Conservation (phyloP, 2,329 filamentous ascomycete species). For the Cladorrhinum sp. region DNA sequence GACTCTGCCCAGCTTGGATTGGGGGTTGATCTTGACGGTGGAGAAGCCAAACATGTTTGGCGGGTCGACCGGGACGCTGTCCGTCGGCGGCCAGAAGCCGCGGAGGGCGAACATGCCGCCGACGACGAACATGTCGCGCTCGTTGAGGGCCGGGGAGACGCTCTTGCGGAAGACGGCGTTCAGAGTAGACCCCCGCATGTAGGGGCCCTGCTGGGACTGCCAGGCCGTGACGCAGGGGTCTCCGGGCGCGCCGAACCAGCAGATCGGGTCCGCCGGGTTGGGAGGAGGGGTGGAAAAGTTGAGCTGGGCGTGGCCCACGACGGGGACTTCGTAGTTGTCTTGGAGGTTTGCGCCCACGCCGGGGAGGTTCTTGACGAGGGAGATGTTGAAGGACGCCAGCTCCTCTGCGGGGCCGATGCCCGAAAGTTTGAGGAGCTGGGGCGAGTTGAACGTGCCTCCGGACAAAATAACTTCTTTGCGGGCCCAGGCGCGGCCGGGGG, state of each 20-base stretch:
- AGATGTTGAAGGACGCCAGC: conserved; percentile 43
- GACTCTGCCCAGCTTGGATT: conserved; percentile 61
- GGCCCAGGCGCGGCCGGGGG: conserved; percentile 20
- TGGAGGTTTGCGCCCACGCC: conserved; percentile 51
- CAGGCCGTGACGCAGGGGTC: conserved; percentile 40
- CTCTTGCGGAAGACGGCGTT: conserved; percentile 49
- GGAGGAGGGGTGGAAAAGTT: conserved; percentile 10
- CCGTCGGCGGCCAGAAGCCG: conserved; percentile 21
- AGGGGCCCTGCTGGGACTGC: conserved; percentile 28
- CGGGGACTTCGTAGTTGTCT: conserved; percentile 42
- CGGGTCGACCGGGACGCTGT: conserved; percentile 11
- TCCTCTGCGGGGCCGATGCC: conserved; percentile 45
- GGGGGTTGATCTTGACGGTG: conserved; percentile 36
- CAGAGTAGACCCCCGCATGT: conserved; percentile 35
- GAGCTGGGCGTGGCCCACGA: conserved; percentile 30
- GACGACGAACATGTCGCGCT: conserved; percentile 48
- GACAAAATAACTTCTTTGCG: conserved; percentile 47
- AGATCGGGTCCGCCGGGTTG: conserved; percentile 31
- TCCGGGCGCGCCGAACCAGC: conserved; percentile 32
- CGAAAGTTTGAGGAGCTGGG: conserved; percentile 50
- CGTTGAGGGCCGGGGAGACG: conserved; percentile 30
- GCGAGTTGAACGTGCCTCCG: conserved; percentile 48
- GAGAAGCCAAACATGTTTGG: conserved; percentile 40
- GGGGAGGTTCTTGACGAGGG: conserved; percentile 42
- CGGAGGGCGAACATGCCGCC: conserved; percentile 28